Evolutionary conservation across 1,139 yeast genomes (phyloP).

Genomic region (Lodderomyces elongisporus): DNA sequence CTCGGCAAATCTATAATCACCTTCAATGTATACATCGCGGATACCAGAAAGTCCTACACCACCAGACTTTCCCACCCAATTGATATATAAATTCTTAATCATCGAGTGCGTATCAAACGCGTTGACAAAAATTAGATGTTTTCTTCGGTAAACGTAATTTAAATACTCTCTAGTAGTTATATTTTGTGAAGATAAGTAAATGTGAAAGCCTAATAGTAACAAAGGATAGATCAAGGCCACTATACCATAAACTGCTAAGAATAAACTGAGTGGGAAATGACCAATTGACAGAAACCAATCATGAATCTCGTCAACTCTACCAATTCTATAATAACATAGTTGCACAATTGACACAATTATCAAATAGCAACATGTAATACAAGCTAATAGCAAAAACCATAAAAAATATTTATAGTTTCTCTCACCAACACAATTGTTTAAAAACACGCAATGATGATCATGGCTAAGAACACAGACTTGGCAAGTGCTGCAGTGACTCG

Average conservation of each 20-base stretch:
- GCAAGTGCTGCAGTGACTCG: constrained; percentile 42
- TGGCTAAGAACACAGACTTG: constrained; percentile 40
- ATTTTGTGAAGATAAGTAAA: constrained; percentile 50
- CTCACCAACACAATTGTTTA: constrained; percentile 39
- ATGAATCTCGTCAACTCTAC: constrained; percentile 5
- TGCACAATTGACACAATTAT: constrained; percentile 25
- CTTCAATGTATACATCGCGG: constrained; percentile 28
- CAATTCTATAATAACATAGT: constrained; percentile 20
- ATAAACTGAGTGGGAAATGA: constrained; percentile 38
- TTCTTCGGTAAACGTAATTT: constrained; percentile 25
- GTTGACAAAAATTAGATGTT: constrained; percentile 24
- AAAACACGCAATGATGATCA: constrained; percentile 39
- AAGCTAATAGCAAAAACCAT: constrained; percentile 34
- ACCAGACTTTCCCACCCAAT: constrained; percentile 47
- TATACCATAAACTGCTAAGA: constrained; percentile 44
- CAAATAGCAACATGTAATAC: constrained; percentile 19
- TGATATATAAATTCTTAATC: constrained; percentile 36
- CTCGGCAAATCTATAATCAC: constrained; percentile 42
- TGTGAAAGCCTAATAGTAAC: constrained; percentile 48
- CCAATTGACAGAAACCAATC: constrained; percentile 20
- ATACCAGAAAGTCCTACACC: constrained; percentile 40
- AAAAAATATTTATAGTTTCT: constrained; percentile 32
- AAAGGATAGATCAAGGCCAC: constrained; percentile 50
- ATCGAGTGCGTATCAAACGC: constrained; percentile 39
- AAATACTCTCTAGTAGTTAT: constrained; percentile 69